A percentile compares a stretch with the other conserved stretches of the same genome.
Conservation (phyloP, 2,329 filamentous ascomycete species). For the Stagonosporopsis chrysanthemi region DNA sequence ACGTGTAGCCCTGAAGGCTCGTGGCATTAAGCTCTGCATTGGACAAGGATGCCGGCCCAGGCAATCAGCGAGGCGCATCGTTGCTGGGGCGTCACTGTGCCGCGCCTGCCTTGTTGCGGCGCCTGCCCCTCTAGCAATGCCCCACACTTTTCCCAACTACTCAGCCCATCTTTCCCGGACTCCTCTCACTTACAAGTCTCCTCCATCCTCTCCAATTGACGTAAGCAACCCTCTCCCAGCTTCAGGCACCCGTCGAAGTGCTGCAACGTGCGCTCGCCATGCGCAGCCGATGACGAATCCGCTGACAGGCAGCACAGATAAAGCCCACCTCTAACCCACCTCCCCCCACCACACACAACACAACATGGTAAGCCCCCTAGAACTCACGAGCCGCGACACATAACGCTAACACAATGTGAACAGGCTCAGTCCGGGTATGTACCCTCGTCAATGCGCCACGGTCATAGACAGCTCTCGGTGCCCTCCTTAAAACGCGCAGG, state of each 20-base stretch:
- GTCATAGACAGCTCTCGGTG: slow-evolving; percentile 22
- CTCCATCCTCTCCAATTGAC: slow-evolving; percentile 32
- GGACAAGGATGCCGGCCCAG: slow-evolving; percentile 3
- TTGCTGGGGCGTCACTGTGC: slow-evolving; percentile 30
- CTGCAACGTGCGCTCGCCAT: slow-evolving; percentile 19
- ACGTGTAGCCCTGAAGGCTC: background rate
- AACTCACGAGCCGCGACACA: background rate
- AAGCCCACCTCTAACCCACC: slow-evolving; percentile 35
- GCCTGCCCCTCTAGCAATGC: slow-evolving; percentile 27
- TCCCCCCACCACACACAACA: slow-evolving; percentile 30
- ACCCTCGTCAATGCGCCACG: slow-evolving; percentile 23
- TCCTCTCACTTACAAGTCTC: slow-evolving; percentile 24
- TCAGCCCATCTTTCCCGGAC: slow-evolving; percentile 29
- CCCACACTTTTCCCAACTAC: slow-evolving; percentile 32
- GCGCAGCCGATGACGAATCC: slow-evolving; percentile 42
- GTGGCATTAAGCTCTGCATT: background rate
- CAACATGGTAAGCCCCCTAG: slow-evolving; percentile 47
- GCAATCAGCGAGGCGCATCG: slow-evolving; percentile 17
- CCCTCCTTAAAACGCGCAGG: slow-evolving; percentile 16
- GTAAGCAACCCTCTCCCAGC: slow-evolving; percentile 33
- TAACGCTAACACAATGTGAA: slow-evolving; percentile 26
- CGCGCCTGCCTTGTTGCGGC: slow-evolving; percentile 20
- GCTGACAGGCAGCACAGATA: slow-evolving; percentile 49
- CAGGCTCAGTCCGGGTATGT: slow-evolving; percentile 57
- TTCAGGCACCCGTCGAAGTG: slow-evolving; percentile 27